Base-by-base conservation (phyloP, 495 filamentous ascomycete genomes). In the Saxophila tyrrhenica region DNA sequence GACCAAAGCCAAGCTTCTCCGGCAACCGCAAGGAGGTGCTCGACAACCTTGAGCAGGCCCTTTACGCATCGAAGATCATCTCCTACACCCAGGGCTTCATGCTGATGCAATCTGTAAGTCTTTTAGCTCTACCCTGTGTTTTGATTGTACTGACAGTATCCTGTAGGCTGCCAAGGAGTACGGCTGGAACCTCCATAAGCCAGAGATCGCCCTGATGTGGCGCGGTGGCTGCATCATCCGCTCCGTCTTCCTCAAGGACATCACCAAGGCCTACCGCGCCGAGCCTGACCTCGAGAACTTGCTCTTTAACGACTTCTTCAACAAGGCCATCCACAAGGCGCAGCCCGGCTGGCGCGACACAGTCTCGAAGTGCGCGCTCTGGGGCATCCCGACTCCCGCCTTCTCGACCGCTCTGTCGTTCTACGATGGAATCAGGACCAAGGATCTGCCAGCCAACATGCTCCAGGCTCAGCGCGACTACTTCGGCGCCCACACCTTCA, bases 61-160 rank as follows among this genome's bases (percentile, higher is more conserved):
- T 98, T 54, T 98, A 98, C 65, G 92, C 92, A 52, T 97, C 92
- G 56, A 98, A 98, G 84, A 97, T 98, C 65, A 96, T 98, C 73
- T 98, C 92, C 38, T 98, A 98, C 68, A 88, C 91, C 61, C 92
- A 98, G 73, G 92, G 92, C 68, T 98, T 98, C 80, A 98, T 98
- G 94, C 81, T 98, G 67, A 96, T 98, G 79, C 92, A 97, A 77
- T 83, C 95, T 73, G 89, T 94, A 74, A 72, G 85, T 70, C 16
- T 21, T 16, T 20, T 19, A 19, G 8, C 19, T 48, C 2, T 21
- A 11, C 16, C 32, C 15, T 1, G 32, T 44, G 10, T 29, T 29
- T 11, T 21, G 19, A 25, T 3, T 51, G 13, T 15, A 39, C n/a
- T 35, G 7, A 35, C 13, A 35, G 29, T 13, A 35, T 13, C 13